A percentile compares a stretch with the other conserved stretches of the same genome.
Evolutionary conservation across 257 asterid species (phyloP).

Genomic region (Phtheirospermum japonicum): DNA sequence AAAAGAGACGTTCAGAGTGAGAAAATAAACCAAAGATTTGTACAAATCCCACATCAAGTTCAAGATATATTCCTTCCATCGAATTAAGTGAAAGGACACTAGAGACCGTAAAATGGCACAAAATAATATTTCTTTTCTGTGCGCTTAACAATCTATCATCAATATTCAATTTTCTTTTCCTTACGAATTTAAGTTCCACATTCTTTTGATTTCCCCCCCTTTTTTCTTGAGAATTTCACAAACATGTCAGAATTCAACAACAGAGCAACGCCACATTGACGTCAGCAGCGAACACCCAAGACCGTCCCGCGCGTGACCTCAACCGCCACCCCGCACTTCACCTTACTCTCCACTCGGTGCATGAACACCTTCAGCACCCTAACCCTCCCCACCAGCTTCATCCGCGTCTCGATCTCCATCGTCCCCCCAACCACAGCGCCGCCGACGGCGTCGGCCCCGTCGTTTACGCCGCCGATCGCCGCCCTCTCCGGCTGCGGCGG

Average conservation of each 20-base stretch:
- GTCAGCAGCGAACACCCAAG: constrained; percentile 75
- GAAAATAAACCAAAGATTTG: background rate
- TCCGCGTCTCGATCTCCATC: constrained; percentile 84
- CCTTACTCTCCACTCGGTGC: constrained; percentile 68
- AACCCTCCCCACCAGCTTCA: constrained; percentile 87
- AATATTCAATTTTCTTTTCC: background rate
- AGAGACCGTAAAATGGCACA: constrained; percentile 26
- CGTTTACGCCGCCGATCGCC: constrained; percentile 33
- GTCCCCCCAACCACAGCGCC: constrained; percentile 37
- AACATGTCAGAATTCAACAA: too few relatives aligned
- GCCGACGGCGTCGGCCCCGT: constrained; percentile 8
- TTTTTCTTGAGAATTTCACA: too few relatives aligned
- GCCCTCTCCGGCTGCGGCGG: constrained; percentile 41
- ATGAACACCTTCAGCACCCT: constrained; percentile 80
- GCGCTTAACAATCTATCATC: constrained; percentile 28
- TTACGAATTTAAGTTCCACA: too few relatives aligned
- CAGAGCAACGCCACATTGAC: constrained; percentile 1
- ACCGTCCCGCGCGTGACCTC: constrained; percentile 73
- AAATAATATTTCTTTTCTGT: background rate
- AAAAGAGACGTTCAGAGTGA: background rate
- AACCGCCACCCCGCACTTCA: constrained; percentile 66
- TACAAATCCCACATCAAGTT: too few relatives aligned
- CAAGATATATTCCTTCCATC: constrained; percentile 6
- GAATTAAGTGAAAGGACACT: background rate
- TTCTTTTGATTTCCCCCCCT: too few relatives aligned